Evolutionary conservation across 106 monocot species (phyloP).

Genomic region (Amphibolis antarctica): DNA sequence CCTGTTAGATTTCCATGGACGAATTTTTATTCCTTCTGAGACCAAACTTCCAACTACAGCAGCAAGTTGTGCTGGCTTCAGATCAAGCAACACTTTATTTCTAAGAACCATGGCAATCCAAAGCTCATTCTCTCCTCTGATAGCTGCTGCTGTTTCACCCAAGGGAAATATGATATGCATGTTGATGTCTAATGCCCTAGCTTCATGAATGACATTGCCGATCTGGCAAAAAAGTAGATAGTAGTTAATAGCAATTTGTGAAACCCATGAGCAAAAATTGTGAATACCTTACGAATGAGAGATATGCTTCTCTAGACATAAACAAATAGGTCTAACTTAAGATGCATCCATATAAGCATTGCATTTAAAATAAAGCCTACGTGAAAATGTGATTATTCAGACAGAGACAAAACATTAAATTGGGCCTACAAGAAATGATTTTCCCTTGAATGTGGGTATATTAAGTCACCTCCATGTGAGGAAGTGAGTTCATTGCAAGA

Average conservation of each 20-base stretch:
- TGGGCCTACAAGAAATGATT: too few relatives aligned
- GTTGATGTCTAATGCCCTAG: slow-evolving; percentile 72
- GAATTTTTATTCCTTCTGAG: slow-evolving; percentile 92
- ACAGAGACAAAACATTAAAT: too few relatives aligned
- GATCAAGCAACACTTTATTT: slow-evolving; percentile 64
- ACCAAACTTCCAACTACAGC: slow-evolving; percentile 86
- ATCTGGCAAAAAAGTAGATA: slow-evolving; percentile 39
- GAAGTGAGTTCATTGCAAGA: too few relatives aligned
- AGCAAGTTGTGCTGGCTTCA: slow-evolving; percentile 92
- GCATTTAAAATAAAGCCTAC: too few relatives aligned
- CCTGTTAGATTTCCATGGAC: slow-evolving; percentile 81
- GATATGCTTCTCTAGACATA: background rate
- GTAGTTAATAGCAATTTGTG: background rate
- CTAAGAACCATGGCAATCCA: slow-evolving; percentile 95
- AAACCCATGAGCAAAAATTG: background rate
- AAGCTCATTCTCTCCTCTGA: slow-evolving; percentile 91
- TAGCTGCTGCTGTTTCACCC: slow-evolving; percentile 88
- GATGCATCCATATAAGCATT: too few relatives aligned
- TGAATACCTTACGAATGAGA: background rate
- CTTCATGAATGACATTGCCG: slow-evolving; percentile 85
- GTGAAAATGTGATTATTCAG: too few relatives aligned
- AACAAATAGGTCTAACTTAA: too few relatives aligned
- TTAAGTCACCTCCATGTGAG: too few relatives aligned
- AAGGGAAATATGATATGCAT: slow-evolving; percentile 75
- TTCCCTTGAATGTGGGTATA: too few relatives aligned